Conservation (phyloP, 2,329 filamentous ascomycete species). For the Aspergillus fructus region DNA sequence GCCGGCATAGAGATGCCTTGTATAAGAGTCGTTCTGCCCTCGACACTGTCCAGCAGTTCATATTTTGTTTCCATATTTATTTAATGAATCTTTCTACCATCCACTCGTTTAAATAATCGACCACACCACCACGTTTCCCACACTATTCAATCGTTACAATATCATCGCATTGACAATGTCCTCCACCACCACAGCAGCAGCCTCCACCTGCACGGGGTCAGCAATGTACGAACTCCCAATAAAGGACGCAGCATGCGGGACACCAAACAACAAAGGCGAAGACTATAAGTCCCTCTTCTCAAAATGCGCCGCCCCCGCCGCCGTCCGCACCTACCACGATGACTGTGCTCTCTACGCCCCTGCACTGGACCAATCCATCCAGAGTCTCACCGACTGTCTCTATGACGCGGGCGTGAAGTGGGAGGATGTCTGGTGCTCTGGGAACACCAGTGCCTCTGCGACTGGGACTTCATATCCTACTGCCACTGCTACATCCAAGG, state of each 20-base stretch:
- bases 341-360: constrained; percentile 25
- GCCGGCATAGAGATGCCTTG: no score
- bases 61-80: no score
- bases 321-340: constrained; percentile 20
- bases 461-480: not conserved
- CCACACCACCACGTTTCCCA: no score
- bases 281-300: constrained; percentile 20
- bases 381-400: constrained; percentile 26
- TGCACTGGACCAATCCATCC: constrained; percentile 22
- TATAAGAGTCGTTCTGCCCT: no score
- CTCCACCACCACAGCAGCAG: constrained; percentile 4
- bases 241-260: constrained; percentile 25
- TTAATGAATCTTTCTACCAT: no score
- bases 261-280: constrained; percentile 20
- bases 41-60: no score
- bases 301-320: constrained; percentile 20
- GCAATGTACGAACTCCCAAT: constrained; percentile 26
- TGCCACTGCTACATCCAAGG: not conserved
- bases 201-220: constrained; percentile 15
- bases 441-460: constrained; percentile 2
- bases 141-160: no score
- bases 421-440: constrained; percentile 27
- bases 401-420: constrained; percentile 23
- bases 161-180: constrained; percentile 5
- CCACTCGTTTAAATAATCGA: no score